These are phyloP conservation scores for Eucalyptus curtisii DNA, from an alignment of 345 rosid species.

Conservation along the genomic window DNA sequence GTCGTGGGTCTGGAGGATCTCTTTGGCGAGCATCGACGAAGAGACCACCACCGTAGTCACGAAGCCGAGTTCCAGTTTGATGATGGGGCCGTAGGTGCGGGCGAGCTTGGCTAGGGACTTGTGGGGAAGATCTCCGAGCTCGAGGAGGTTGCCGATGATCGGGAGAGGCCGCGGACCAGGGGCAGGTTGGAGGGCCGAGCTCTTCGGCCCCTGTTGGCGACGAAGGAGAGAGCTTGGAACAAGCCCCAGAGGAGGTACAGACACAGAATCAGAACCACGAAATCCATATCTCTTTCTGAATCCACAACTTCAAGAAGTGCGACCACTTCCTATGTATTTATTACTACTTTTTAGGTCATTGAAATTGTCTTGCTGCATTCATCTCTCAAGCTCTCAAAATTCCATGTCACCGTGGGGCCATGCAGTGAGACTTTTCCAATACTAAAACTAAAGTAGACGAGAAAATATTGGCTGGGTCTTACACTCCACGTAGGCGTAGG, in stretches of 20 bases:
- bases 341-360: neutral
- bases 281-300: neutral
- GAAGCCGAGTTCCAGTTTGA: conserved; percentile 19
- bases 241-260: neutral
- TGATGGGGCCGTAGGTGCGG: conserved; percentile 16
- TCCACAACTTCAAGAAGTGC: neutral
- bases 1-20: conserved; percentile 28
- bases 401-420: neutral
- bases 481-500: too few relatives aligned
- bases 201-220: neutral
- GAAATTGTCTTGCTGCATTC: neutral
- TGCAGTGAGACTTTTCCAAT: neutral
- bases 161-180: conserved; percentile 18
- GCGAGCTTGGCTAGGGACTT: conserved; percentile 14
- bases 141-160: conserved; percentile 20
- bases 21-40: conserved; percentile 19
- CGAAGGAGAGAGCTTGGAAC: neutral
- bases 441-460: neutral
- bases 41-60: conserved; percentile 16
- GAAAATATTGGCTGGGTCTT: too few relatives aligned
- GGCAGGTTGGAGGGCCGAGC: neutral
- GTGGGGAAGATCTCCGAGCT: conserved; percentile 21
- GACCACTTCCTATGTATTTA: neutral
- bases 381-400: neutral
- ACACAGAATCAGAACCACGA: neutral